phyloP scores from a whole-genome alignment of 2,329 filamentous ascomycete species.

The Colletotrichum truncatum region DNA sequence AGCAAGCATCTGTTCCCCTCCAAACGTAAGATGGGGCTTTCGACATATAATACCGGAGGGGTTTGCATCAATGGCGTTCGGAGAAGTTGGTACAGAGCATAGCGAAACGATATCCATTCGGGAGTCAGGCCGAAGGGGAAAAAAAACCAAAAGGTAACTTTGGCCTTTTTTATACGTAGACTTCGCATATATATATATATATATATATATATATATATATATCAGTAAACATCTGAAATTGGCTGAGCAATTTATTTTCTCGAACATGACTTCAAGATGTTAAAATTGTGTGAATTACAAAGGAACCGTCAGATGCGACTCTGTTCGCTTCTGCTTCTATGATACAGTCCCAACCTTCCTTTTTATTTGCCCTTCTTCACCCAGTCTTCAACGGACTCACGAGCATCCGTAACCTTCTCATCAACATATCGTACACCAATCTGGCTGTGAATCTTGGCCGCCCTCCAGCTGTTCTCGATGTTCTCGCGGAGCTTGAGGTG shows the following conservation, averaged over 20 bases:
- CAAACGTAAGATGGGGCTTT: constrained; percentile 9
- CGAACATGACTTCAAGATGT: not conserved
- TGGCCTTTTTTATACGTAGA: not conserved
- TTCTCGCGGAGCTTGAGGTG: constrained; percentile 78
- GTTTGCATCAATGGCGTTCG: constrained; percentile 28
- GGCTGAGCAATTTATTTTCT: no score
- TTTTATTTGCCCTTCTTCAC: constrained; percentile 88
- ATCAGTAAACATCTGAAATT: no score
- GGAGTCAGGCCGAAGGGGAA: not conserved
- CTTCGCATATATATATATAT: not conserved
- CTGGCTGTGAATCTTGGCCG: constrained; percentile 78
- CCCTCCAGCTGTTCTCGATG: constrained; percentile 74
- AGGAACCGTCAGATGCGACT: constrained; percentile 29
- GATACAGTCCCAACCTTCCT: constrained; percentile 25
- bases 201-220: not conserved
- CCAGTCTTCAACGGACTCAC: constrained; percentile 86
- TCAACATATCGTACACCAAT: constrained; percentile 79
- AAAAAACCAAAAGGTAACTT: not conserved
- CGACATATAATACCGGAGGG: not conserved
- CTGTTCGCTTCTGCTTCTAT: constrained; percentile 31
- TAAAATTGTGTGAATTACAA: constrained; percentile 29
- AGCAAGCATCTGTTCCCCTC: constrained; percentile 35
- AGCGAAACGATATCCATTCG: constrained; percentile 13
- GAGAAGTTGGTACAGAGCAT: constrained; percentile 16
- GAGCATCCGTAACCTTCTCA: constrained; percentile 79